phyloP scores from a whole-genome alignment of 1,139 yeast genomes.

The Diutina neorugosa region DNA sequence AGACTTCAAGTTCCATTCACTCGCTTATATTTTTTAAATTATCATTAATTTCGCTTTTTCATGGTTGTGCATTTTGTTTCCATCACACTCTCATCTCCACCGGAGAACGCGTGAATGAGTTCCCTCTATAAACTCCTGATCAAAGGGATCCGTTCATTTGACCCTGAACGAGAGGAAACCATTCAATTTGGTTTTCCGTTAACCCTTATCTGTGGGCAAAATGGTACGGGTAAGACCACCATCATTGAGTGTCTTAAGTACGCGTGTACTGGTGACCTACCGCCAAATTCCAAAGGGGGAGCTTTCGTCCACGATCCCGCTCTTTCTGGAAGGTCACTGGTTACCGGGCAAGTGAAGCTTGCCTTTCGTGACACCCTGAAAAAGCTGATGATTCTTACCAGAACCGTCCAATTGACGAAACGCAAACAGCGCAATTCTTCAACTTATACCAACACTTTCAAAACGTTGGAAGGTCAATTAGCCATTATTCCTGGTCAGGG shows the following conservation, averaged over 20 bases:
- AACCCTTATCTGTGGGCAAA: constrained; percentile 89
- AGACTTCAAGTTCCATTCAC: too few relatives aligned
- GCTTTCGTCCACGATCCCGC: constrained; percentile 94
- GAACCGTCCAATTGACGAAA: constrained; percentile 64
- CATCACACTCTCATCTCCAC: neutral
- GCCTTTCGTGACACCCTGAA: constrained; percentile 72
- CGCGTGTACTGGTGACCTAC: constrained; percentile 91
- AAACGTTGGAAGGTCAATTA: constrained; percentile 84
- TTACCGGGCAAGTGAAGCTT: constrained; percentile 80
- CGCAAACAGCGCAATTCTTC: constrained; percentile 25
- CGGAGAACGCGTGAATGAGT: constrained; percentile 31
- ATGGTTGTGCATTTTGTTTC: neutral
- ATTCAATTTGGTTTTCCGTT: constrained; percentile 86
- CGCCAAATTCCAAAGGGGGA: constrained; percentile 94
- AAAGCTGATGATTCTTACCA: constrained; percentile 70
- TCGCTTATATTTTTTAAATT: too few relatives aligned
- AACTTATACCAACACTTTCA: constrained; percentile 49
- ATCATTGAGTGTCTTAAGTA: constrained; percentile 89
- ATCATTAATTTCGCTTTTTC: too few relatives aligned
- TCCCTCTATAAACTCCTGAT: constrained; percentile 69
- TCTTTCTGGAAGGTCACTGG: constrained; percentile 62
- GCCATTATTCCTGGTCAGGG: constrained; percentile 44
- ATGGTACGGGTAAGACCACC: constrained; percentile 98
- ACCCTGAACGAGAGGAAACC: constrained; percentile 68
- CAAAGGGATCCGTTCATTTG: constrained; percentile 86